Evolutionary conservation across 225 moss, liverwort and hornwort species (phyloP).

Genomic region (Rhytidiadelphus loreus): DNA sequence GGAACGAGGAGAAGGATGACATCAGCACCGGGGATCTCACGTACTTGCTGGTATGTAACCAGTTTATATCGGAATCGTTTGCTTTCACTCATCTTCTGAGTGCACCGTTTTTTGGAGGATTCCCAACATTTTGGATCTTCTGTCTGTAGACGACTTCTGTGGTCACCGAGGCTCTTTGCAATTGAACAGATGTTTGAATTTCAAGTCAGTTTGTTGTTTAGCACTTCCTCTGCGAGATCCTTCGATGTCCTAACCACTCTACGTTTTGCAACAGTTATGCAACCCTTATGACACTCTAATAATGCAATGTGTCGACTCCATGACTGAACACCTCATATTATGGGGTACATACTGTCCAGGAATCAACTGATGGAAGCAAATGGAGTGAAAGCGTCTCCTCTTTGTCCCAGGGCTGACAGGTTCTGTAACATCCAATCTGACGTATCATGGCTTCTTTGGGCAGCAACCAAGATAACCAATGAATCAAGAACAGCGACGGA

Average conservation of each 20-base stretch:
- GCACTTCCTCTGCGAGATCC: not conserved
- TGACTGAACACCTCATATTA: not conserved
- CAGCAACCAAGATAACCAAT: not conserved
- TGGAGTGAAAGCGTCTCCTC: not conserved
- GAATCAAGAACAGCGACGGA: not conserved
- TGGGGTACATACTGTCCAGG: not conserved
- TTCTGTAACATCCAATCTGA: not conserved
- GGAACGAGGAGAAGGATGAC: constrained; percentile 95
- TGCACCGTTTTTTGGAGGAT: not conserved
- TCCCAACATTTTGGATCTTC: not conserved
- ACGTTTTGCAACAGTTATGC: not conserved
- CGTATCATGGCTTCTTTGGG: not conserved
- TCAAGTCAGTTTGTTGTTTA: not conserved
- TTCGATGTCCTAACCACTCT: not conserved
- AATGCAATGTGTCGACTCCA: not conserved
- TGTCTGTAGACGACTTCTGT: not conserved
- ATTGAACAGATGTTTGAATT: not conserved
- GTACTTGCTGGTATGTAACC: constrained; percentile 52
- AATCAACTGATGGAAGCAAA: not conserved
- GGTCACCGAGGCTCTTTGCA: not conserved
- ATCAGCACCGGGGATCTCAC: constrained; percentile 86
- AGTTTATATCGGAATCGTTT: not conserved
- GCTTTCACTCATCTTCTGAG: not conserved
- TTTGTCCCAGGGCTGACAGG: not conserved
- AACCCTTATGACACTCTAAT: not conserved